A percentile compares a stretch with the other conserved stretches of the same genome.
These are phyloP conservation scores for Cladosporium phlei DNA, from an alignment of 2,329 filamentous ascomycete species.

Conservation along the genomic window DNA sequence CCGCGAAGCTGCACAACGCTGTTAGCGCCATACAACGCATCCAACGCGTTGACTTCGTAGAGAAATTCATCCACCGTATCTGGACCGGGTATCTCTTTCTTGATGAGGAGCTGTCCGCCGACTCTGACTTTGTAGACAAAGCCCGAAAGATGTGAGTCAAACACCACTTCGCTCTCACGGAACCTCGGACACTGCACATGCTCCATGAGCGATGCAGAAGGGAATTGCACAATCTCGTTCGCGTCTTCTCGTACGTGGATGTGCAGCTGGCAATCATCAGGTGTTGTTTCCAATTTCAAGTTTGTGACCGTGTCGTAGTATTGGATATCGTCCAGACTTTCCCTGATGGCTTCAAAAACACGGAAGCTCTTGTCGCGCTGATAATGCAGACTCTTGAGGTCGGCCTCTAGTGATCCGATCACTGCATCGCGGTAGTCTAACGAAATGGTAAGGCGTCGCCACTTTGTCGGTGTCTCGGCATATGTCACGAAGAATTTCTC, in stretches of 20 bases:
- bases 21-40: slow-evolving; percentile 64
- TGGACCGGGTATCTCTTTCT: slow-evolving; percentile 95
- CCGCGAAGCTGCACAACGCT: slow-evolving; percentile 84
- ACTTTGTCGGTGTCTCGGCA: slow-evolving; percentile 70
- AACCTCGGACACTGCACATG: slow-evolving; percentile 60
- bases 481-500: slow-evolving; percentile 99
- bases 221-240: slow-evolving; percentile 90
- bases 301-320: slow-evolving; percentile 97
- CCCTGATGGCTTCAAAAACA: slow-evolving; percentile 91
- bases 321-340: slow-evolving; percentile 86
- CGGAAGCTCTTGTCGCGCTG: slow-evolving; percentile 89
- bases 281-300: slow-evolving; percentile 82
- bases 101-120: slow-evolving; percentile 68
- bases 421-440: slow-evolving; percentile 83
- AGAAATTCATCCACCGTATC: slow-evolving; percentile 95
- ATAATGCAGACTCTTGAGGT: slow-evolving; percentile 70
- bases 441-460: slow-evolving; percentile 87
- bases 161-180: slow-evolving; percentile 70
- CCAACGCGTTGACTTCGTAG: slow-evolving; percentile 95
- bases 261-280: slow-evolving; percentile 78
- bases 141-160: slow-evolving; percentile 89
- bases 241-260: slow-evolving; percentile 97
- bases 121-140: slow-evolving; percentile 93
- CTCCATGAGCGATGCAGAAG: slow-evolving; percentile 64
- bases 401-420: slow-evolving; percentile 76